phyloP scores from a whole-genome alignment of 2,329 filamentous ascomycete species.

The Fusarium papillatum region DNA sequence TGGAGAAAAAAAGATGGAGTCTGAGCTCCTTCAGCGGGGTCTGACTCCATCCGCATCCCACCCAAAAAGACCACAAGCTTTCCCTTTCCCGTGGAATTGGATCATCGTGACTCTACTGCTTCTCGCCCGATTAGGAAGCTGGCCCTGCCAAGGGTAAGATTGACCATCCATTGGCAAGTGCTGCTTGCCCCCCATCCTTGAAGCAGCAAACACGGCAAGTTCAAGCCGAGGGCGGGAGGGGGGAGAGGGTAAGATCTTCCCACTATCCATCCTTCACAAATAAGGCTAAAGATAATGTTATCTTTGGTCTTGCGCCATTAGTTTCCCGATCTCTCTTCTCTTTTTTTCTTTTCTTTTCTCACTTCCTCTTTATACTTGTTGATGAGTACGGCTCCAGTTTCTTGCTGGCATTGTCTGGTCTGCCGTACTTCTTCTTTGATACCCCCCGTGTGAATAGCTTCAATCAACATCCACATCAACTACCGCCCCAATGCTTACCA shows the following conservation, averaged over 20 bases:
- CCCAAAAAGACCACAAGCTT: background rate
- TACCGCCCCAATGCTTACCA: slow-evolving; percentile 53
- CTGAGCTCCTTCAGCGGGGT: background rate
- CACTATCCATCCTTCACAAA: background rate
- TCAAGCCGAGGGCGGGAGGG: slow-evolving; percentile 32
- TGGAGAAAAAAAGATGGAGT: background rate
- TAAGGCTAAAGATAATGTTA: slow-evolving; percentile 3
- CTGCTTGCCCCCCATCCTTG: background rate
- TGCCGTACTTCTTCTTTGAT: background rate
- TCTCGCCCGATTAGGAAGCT: background rate
- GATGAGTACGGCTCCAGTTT: background rate
- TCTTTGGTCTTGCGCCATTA: background rate
- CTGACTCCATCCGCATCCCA: background rate
- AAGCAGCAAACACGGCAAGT: slow-evolving; percentile 21
- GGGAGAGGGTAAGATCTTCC: background rate
- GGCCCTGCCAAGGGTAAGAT: background rate
- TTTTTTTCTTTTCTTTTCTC: background rate
- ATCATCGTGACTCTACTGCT: slow-evolving; percentile 6
- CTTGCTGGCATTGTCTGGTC: background rate
- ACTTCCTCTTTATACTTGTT: background rate
- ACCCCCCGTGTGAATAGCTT: slow-evolving; percentile 21
- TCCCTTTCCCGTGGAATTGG: background rate
- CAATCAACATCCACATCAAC: slow-evolving; percentile 1
- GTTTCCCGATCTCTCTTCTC: background rate
- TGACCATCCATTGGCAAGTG: background rate